Conservation (phyloP, 768 basidiomycete genomes). For the Pleurotus tuoliensis region DNA sequence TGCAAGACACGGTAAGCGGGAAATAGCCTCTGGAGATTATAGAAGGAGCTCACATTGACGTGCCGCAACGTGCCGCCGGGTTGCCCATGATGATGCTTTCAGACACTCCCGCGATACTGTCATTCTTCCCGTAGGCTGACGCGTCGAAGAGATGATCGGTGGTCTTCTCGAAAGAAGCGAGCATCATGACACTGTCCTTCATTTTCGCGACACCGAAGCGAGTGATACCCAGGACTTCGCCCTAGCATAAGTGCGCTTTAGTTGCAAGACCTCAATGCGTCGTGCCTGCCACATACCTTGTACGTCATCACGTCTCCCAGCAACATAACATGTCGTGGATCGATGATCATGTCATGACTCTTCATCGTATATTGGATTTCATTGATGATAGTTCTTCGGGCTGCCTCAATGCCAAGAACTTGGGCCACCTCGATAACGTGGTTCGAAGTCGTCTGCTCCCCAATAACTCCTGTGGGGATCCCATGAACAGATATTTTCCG, state of each 20-base stretch:
- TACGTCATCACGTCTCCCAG: conserved; percentile 98
- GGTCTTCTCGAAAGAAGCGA: conserved; percentile 99
- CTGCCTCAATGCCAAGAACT: conserved; percentile 98
- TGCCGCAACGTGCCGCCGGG: conserved; percentile 90
- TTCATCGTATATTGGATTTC: conserved; percentile 98
- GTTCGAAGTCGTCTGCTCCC: conserved; percentile 89
- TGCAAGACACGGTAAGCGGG: conserved; percentile 16
- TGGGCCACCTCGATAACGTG: conserved; percentile 95
- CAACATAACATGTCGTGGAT: conserved; percentile 97
- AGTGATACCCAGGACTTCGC: conserved; percentile 96
- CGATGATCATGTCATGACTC: conserved; percentile 96
- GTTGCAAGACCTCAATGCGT: background rate
- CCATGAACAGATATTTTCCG: background rate
- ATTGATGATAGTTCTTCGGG: conserved; percentile 89
- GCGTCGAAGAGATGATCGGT: conserved; percentile 99
- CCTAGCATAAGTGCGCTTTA: conserved; percentile 39
- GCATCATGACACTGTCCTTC: conserved; percentile 99
- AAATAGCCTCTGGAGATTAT: background rate
- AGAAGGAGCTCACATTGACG: conserved; percentile 68
- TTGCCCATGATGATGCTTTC: conserved; percentile 99
- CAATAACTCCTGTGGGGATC: conserved; percentile 69
- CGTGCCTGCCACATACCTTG: conserved; percentile 52
- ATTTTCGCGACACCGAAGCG: conserved; percentile 99
- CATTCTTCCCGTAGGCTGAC: conserved; percentile 92
- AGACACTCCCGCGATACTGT: conserved; percentile 93